Base-by-base conservation (phyloP, 371 early-diverging fungal species). In the Neoconidiobolus thromboides region DNA sequence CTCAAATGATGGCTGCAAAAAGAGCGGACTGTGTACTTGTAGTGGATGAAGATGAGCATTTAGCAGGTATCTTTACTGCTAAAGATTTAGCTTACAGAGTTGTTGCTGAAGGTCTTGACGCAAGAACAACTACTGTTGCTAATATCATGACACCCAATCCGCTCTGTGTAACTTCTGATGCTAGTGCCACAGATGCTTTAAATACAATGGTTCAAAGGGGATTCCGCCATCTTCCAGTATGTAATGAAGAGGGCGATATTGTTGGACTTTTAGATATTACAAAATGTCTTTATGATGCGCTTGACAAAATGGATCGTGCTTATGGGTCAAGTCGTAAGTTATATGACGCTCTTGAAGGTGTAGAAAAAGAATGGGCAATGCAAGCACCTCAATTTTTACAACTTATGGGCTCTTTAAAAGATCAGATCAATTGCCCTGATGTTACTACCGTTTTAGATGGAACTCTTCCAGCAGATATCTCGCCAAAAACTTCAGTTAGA, bases 1-100 rank as follows among this genome's bases (percentile, higher is more conserved):
- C 96, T 15, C 95, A 91, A 71, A 76, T 93, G 48, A 94, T 96
- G 96, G 93, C 97, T n/a, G 96, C 96, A 43, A 94, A 92, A 70
- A 77, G 95, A n/a, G 83, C 87, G 14, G 95, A 96, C 69, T 91
- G 93, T 65, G 89, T 85, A 58, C 73, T 93, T 7, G 90, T 90
- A 12, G 87, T 92, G n/a, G 86, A 91, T 68, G 78, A 81, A 41
- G 86, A 93, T 41, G 89, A 92, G 64, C 87, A 88, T 60, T 76
- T 97, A 61, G 78, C 84, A 12, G 97, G 97, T 55, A 97, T 97
- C 66, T 85, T 97, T 66, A 97, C 97, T 39, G 71, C 73, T 64
- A 85, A 85, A 69, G 87, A 86, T 69, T 71, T 86, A 53, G 79
- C 91, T 9, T 91, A 81, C 70, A 75, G 90, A 36, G 89, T 87